A percentile compares a stretch with the other conserved stretches of the same genome.
Conservation (phyloP, 2,329 filamentous ascomycete species). For the Aspergillus tubingensis region DNA sequence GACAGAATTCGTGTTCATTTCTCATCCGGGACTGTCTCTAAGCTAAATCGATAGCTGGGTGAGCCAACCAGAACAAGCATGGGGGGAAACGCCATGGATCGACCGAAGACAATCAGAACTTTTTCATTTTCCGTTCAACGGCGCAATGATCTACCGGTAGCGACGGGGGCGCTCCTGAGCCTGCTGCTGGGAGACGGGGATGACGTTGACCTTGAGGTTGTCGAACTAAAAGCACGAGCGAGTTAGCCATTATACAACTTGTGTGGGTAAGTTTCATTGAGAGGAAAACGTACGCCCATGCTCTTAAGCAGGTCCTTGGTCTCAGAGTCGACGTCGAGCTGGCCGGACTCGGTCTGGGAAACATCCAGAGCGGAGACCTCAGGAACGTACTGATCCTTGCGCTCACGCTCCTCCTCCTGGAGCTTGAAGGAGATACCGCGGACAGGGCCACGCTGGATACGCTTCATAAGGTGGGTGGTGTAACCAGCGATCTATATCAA, state of each 20-base stretch:
- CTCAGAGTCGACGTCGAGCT: conserved; percentile 93
- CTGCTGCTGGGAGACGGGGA: conserved; percentile 87
- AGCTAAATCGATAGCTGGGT: conserved; percentile 30
- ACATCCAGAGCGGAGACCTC: conserved; percentile 99
- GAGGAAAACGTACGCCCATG: conserved; percentile 77
- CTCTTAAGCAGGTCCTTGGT: conserved; percentile 99
- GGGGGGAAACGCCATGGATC: conserved; percentile 28
- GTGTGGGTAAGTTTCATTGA: not conserved
- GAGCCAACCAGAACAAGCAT: conserved; percentile 32
- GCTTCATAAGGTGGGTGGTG: conserved; percentile 99
- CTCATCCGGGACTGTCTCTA: conserved; percentile 35
- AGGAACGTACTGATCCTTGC: conserved; percentile 99
- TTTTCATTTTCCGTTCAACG: conserved; percentile 19
- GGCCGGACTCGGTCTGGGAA: conserved; percentile 85
- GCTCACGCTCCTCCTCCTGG: conserved; percentile 99
- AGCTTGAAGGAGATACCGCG: conserved; percentile 99
- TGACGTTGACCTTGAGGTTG: conserved; percentile 93
- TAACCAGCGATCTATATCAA: conserved; percentile 82
- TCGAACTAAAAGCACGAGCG: conserved; percentile 70
- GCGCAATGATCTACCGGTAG: conserved; percentile 39
- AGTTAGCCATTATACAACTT: not conserved
- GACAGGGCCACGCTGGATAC: conserved; percentile 98
- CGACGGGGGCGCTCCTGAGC: conserved; percentile 76
- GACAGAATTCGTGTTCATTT: conserved; percentile 44
- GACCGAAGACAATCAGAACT: conserved; percentile 33